Evolutionary conservation across 2,329 filamentous ascomycete genomes (phyloP), one percentile per base, ranked within the genome.

Genomic region (Trematosphaeria pertusa): DNA sequence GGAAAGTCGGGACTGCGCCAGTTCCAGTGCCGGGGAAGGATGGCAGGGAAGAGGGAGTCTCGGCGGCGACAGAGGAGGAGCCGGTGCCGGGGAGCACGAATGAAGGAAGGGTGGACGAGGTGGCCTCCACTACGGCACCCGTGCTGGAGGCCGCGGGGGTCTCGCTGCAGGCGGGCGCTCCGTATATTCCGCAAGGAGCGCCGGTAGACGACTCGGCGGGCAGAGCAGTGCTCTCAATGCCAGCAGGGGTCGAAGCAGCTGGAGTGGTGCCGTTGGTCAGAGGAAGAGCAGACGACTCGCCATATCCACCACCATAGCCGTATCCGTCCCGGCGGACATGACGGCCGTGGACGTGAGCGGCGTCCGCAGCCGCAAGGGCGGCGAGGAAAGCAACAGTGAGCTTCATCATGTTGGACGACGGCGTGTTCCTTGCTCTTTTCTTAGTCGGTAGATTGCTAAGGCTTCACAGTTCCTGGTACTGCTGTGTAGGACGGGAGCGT

Each of bases 301-400:
- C 32, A 37, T 48, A 51, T 20, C 46, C 50, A 18, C 21, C 41
- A 28, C 44, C 48, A 21, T 45, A 49, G 33, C 58, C 56, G 48
- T 64, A 62, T 45, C 62, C 48, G 46, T 66, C 65, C 39, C 61
- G 63, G 34, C 53, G 57, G 46, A 64, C 57, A 49, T 62, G 65
- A 42, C 60, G 59, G 50, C 46, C 61, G 48, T 63, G 64, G 41
- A 57, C 59, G 50, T 67, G 48, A 40, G 62, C 57, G 30, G 60
- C 65, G 56, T 69, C 63, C 33, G 60, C 61, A 22, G 62, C 60
- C 12, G 64, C 64, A 33, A 67, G 61, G 38, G 64, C 53, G 19
- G 62, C 62, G 42, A 67, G 54, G 59, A 67, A 67, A 42, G 64
- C 58, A 52, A 67, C 54, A 4, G 64, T 67, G 45, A 66, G 61